A percentile compares a stretch with the other conserved stretches of the same genome.
Evolutionary conservation across 257 asterid species (phyloP).

Genomic region (Lantana camara): DNA sequence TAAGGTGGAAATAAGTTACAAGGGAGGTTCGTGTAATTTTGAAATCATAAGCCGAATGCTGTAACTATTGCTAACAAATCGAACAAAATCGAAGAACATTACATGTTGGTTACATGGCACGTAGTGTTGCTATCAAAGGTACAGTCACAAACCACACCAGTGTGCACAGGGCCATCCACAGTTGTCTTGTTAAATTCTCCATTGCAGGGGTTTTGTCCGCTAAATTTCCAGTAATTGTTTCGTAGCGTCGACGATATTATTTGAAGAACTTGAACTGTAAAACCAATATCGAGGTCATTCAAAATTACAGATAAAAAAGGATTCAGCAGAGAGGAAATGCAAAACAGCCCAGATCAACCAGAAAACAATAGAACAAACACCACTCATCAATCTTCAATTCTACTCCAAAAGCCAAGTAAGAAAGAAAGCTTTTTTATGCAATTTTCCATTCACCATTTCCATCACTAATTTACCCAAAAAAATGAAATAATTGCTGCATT

Average conservation of each 20-base stretch:
- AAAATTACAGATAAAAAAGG: not conserved
- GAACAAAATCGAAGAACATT: slow-evolving; percentile 26
- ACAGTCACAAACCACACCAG: slow-evolving; percentile 66
- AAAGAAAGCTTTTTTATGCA: not conserved
- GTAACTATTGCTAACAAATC: too few species aligned
- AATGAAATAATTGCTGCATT: not conserved
- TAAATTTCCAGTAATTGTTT: slow-evolving; percentile 60
- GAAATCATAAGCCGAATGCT: too few species aligned
- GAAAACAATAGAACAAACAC: not conserved
- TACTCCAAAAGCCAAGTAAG: not conserved
- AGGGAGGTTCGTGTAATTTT: too few species aligned
- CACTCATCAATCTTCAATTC: not conserved
- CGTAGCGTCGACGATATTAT: slow-evolving; percentile 59
- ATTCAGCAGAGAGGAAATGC: not conserved
- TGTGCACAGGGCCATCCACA: not conserved
- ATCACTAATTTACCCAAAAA: not conserved
- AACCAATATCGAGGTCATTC: slow-evolving; percentile 12
- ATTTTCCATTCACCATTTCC: not conserved
- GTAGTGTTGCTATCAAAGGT: slow-evolving; percentile 39
- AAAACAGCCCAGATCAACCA: not conserved
- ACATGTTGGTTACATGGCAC: slow-evolving; percentile 87
- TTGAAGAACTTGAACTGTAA: slow-evolving; percentile 60
- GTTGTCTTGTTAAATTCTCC: slow-evolving; percentile 46
- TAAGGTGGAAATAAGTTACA: too few species aligned
- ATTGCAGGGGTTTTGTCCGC: slow-evolving; percentile 47